Evolutionary conservation across 805 yeast species (phyloP), one percentile per base, ranked within the genome.

Genomic region (Yamadazyma ubonensis): DNA sequence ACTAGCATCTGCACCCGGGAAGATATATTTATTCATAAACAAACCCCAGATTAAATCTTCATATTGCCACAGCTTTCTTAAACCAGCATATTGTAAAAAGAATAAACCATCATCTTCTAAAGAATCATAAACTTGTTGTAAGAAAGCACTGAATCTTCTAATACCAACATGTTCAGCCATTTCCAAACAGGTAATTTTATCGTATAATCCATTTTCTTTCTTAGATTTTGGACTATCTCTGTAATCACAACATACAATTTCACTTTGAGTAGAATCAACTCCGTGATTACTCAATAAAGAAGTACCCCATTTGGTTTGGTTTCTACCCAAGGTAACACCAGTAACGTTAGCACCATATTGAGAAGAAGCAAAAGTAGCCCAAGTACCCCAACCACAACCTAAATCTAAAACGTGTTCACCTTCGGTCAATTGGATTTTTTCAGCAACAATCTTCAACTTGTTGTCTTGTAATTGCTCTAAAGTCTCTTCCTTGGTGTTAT

Each of bases 101-200:
- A 88, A 87, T 40, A 86, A 62, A 46, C 96, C 96, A 59, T 88
- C 96, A 59, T 88, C 96, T 53, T 88, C 95, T 61, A 88, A 78
- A 79, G 88, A 80, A 57, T 86, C 86, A 58, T 82, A 76, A 42
- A 86, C 90, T 69, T 89, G 96, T 44, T 71, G 67, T 61, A 88
- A 71, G 72, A 88, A 88, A 15, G 83, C 54, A 36, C 79, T 68
- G 50, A 88, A 85, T 58, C 89, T 81, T 63, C 95, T 79, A 53
- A 88, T 84, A 59, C 96, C 96, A 57, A 88, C 96, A 62, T 88
- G 96, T 74, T 88, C 96, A 23, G 95, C 88, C 96, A 88, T 88
- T 73, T 88, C 96, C 59, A 88, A 72, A 67, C 95, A 86, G 27
- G 95, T 83, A 58, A 88, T 88, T 63, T 87, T 86, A 71, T 88